Evolutionary conservation across 164 flowering plant species (phyloP).

Genomic region (Amborella trichopoda): DNA sequence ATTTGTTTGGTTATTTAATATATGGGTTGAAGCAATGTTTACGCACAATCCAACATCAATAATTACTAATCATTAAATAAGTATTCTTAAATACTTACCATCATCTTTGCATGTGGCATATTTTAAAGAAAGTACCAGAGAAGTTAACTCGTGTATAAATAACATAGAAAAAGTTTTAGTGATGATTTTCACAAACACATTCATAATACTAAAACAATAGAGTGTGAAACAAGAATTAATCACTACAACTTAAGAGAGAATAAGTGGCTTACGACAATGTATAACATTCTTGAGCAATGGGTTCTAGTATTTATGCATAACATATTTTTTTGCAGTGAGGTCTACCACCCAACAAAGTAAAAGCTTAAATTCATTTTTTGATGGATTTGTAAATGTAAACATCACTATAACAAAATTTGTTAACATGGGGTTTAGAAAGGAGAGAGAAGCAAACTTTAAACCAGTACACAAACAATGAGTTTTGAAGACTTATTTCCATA

Average conservation of each 20-base stretch:
- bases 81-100: too few relatives aligned
- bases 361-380: not conserved
- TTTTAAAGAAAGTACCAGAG: too few relatives aligned
- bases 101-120: too few relatives aligned
- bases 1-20: not conserved
- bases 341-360: not conserved
- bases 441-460: not conserved
- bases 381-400: not conserved
- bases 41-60: not conserved
- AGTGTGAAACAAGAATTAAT: not conserved
- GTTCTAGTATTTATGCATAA: not conserved
- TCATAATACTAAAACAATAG: not conserved
- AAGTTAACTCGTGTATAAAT: not conserved
- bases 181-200: too few relatives aligned
- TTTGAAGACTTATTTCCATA: not conserved
- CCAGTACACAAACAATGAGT: not conserved
- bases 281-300: not conserved
- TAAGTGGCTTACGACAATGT: not conserved
- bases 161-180: not conserved
- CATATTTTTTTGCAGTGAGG: not conserved
- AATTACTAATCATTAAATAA: not conserved
- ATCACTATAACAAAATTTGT: not conserved
- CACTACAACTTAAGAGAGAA: not conserved
- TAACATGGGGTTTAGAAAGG: not conserved
- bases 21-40: not conserved